These are phyloP conservation scores for Lipomyces yamanashiensis DNA, from an alignment of 805 yeast species.

Conservation along the genomic window DNA sequence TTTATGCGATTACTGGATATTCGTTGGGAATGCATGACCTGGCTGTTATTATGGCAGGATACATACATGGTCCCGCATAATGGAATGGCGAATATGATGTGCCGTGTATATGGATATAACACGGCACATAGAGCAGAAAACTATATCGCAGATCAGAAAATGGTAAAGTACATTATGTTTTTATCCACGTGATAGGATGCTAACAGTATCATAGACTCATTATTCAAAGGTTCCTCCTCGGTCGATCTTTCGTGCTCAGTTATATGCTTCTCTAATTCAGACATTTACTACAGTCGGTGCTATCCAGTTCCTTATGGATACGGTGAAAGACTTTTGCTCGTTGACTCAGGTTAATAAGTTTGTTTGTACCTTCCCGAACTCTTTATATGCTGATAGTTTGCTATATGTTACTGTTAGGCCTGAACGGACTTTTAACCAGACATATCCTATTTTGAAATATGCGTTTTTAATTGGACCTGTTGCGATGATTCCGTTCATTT, in stretches of 20 bases:
- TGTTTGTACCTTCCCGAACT: constrained; percentile 54
- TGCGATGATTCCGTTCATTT: constrained; percentile 23
- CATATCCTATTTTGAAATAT: constrained; percentile 34
- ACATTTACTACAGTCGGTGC: constrained; percentile 51
- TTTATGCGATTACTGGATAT: constrained; percentile 66
- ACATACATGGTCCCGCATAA: constrained; percentile 64
- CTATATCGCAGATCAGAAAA: constrained; percentile 61
- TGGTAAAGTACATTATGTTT: constrained; percentile 44
- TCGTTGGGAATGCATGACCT: constrained; percentile 64
- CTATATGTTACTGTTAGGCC: constrained; percentile 73
- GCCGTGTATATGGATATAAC: constrained; percentile 52
- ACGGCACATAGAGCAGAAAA: constrained; percentile 59
- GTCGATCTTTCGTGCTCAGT: constrained; percentile 58
- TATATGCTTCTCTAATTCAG: constrained; percentile 53
- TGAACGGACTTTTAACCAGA: constrained; percentile 56
- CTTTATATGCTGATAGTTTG: constrained; percentile 60
- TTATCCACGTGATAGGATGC: background rate
- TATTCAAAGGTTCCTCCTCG: constrained; percentile 68
- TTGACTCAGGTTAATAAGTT: constrained; percentile 52
- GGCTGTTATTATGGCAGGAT: constrained; percentile 67
- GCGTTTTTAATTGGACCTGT: constrained; percentile 35
- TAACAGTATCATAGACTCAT: constrained; percentile 46
- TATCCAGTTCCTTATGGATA: constrained; percentile 48
- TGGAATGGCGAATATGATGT: constrained; percentile 57
- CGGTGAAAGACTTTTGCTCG: constrained; percentile 51